phyloP scores from a whole-genome alignment of 495 filamentous ascomycete genomes.

The Physcia stellaris region DNA sequence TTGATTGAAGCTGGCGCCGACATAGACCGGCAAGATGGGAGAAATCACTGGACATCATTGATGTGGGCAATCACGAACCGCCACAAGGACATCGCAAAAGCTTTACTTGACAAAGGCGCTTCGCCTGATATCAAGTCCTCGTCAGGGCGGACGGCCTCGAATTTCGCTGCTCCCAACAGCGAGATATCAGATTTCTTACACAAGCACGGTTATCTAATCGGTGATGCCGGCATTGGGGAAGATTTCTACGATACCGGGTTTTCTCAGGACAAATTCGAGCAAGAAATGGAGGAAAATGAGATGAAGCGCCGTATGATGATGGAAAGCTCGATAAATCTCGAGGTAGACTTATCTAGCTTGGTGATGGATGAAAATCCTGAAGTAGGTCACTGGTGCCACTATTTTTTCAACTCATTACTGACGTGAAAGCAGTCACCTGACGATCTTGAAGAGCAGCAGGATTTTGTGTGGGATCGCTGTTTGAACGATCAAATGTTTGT shows the following conservation, averaged over 20 bases:
- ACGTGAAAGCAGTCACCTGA: slow-evolving; percentile 46
- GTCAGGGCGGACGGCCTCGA: slow-evolving; percentile 86
- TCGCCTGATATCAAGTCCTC: slow-evolving; percentile 92
- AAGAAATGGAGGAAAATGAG: slow-evolving; percentile 94
- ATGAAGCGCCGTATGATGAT: slow-evolving; percentile 98
- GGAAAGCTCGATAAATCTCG: slow-evolving; percentile 94
- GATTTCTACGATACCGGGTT: slow-evolving; percentile 94
- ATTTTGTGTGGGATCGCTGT: slow-evolving; percentile 95
- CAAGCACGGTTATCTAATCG: slow-evolving; percentile 84
- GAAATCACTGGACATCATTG: slow-evolving; percentile 90
- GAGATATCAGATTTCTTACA: slow-evolving; percentile 93
- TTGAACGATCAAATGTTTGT: slow-evolving; percentile 99
- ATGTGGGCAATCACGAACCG: slow-evolving; percentile 99
- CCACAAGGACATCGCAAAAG: slow-evolving; percentile 88
- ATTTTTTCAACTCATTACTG: neutral
- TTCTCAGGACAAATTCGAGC: slow-evolving; percentile 86
- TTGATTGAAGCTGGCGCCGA: slow-evolving; percentile 80
- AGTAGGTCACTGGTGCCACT: slow-evolving; percentile 33
- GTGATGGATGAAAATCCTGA: slow-evolving; percentile 94
- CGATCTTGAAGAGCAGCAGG: slow-evolving; percentile 78
- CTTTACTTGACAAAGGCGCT: slow-evolving; percentile 81
- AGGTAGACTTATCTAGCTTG: slow-evolving; percentile 91
- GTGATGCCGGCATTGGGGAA: slow-evolving; percentile 70
- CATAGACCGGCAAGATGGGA: slow-evolving; percentile 87
- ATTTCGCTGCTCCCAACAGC: slow-evolving; percentile 87